Conservation (phyloP, 257 asterid genomes). For the Paraleonurus japonicus region DNA sequence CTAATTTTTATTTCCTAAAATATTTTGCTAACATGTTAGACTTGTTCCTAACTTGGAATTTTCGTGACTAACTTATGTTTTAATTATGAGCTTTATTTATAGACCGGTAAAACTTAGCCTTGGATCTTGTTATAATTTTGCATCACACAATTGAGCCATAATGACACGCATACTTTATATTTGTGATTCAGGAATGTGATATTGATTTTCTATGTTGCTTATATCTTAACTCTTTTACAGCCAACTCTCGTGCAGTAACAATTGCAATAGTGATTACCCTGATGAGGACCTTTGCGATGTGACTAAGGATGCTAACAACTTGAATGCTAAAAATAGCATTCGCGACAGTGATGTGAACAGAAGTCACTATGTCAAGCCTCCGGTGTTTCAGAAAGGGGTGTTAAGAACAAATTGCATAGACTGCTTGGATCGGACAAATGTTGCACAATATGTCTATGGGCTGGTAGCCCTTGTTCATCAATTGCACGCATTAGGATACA, state of each 20-base stretch:
- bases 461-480: slow-evolving; percentile 81
- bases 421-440: slow-evolving; percentile 96
- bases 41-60: slow-evolving; percentile 3
- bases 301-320: slow-evolving; percentile 19
- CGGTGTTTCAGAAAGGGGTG: slow-evolving; percentile 77
- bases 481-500: slow-evolving; percentile 71
- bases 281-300: slow-evolving; percentile 32
- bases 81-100: not conserved
- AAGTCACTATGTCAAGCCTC: slow-evolving; percentile 36
- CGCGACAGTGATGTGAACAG: slow-evolving; percentile 25
- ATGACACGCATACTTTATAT: not conserved
- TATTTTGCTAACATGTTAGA: not conserved
- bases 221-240: slow-evolving; percentile 28
- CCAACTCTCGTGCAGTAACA: slow-evolving; percentile 38
- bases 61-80: not conserved
- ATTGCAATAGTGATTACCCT: slow-evolving; percentile 35
- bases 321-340: slow-evolving; percentile 20
- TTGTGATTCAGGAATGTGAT: not conserved
- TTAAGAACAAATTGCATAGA: slow-evolving; percentile 95
- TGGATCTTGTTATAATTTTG: not conserved
- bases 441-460: slow-evolving; percentile 92
- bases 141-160: not conserved
- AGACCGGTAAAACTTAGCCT: not conserved
- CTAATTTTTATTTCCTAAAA: not conserved
- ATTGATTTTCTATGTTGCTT: not conserved